Conservation (phyloP, 148 eudicot species). For the Rhododendron williamsianum region DNA sequence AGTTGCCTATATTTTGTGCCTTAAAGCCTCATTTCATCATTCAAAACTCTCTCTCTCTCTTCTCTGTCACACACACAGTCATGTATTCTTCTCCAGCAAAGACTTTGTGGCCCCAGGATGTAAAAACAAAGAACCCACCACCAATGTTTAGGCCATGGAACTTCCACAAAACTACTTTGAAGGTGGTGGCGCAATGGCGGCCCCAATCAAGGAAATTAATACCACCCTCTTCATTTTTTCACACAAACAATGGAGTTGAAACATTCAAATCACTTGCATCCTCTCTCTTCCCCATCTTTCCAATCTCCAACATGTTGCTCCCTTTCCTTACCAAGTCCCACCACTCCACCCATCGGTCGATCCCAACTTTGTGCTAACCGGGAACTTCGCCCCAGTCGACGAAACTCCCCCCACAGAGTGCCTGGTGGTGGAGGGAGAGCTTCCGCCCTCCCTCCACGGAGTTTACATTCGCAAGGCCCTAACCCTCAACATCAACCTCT, state of each 20-base stretch:
- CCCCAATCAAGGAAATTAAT: background rate
- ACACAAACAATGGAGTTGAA: no score
- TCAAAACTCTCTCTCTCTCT: background rate
- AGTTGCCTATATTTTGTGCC: background rate
- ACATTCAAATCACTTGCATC: background rate
- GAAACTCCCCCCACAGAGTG: conserved; percentile 3
- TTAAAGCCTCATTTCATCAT: background rate
- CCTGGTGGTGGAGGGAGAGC: background rate
- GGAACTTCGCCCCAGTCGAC: background rate
- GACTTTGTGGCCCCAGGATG: background rate
- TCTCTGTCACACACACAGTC: background rate
- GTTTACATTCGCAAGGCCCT: conserved; percentile 8
- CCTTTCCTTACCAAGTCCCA: background rate
- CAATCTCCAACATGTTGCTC: background rate
- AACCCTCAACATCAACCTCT: conserved; percentile 1
- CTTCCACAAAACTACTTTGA: background rate
- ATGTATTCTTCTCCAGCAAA: background rate
- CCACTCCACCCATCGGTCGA: conserved; percentile 3
- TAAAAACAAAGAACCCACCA: no score
- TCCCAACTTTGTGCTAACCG: background rate
- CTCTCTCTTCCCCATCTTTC: background rate
- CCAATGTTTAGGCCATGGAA: no score
- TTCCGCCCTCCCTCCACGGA: background rate
- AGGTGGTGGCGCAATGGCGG: background rate
- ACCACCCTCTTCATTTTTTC: no score